These are phyloP conservation scores for Salvia splendens DNA, from an alignment of 257 asterid species.

Conservation along the genomic window DNA sequence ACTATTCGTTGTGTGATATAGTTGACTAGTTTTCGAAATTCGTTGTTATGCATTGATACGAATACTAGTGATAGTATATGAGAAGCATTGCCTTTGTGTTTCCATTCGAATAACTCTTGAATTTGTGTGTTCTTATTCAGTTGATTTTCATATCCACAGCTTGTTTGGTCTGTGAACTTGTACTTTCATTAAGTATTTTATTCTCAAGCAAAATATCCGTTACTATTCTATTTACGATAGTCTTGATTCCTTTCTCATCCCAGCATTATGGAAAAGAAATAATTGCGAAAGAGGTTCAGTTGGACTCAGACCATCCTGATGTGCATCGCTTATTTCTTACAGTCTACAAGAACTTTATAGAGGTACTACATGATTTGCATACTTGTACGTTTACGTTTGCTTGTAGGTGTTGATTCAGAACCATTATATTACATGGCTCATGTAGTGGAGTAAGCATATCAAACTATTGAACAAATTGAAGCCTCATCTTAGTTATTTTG, in stretches of 20 bases:
- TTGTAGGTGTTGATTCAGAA: background rate
- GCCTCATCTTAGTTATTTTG: background rate
- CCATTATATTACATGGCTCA: background rate
- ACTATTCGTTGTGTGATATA: background rate
- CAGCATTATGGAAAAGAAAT: constrained; percentile 33
- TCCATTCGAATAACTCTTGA: background rate
- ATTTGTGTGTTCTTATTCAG: background rate
- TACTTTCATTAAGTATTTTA: background rate
- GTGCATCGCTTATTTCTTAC: constrained; percentile 27
- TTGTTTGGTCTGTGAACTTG: background rate
- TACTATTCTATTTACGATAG: background rate
- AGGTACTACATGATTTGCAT: constrained; percentile 27
- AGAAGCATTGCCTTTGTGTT: background rate
- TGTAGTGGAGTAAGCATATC: background rate
- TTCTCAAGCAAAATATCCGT: background rate
- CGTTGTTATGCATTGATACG: too few relatives aligned
- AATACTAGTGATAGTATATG: background rate
- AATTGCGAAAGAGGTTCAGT: constrained; percentile 30
- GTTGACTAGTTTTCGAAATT: too few relatives aligned
- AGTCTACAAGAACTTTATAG: constrained; percentile 32
- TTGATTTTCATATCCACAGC: background rate
- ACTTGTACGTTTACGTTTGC: background rate
- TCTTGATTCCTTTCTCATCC: constrained; percentile 1
- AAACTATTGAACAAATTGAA: background rate
- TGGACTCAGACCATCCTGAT: constrained; percentile 35